A percentile compares a stretch with the other conserved stretches of the same genome.
phyloP scores from a whole-genome alignment of 176 grass and related monocot species.

The Pharus latifolius region DNA sequence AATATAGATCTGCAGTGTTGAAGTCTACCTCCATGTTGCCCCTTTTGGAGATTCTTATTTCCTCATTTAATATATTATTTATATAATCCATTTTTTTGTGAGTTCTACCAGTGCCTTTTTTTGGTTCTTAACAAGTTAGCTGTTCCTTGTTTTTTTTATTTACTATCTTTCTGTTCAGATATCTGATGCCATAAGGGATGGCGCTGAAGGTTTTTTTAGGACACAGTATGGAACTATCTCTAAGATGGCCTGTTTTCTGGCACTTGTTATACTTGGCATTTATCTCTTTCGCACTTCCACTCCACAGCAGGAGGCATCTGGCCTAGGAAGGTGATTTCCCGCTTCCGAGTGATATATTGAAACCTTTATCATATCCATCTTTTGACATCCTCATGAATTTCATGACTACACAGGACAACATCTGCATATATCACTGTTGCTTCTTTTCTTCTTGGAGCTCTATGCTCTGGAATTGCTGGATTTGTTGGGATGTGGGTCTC shows the following conservation, averaged over 20 bases:
- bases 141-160: not conserved
- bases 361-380: not conserved
- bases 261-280: slow-evolving; percentile 89
- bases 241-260: slow-evolving; percentile 88
- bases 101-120: slow-evolving; percentile 4
- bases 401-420: slow-evolving; percentile 44
- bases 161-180: slow-evolving; percentile 51
- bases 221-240: slow-evolving; percentile 98
- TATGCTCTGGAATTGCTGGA: slow-evolving; percentile 95
- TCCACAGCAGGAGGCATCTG: slow-evolving; percentile 86
- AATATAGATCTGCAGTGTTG: not conserved
- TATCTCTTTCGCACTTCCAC: slow-evolving; percentile 90
- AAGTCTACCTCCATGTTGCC: not conserved
- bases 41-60: not conserved
- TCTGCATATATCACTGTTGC: slow-evolving; percentile 89
- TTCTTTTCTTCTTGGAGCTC: slow-evolving; percentile 90
- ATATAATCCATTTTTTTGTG: not conserved
- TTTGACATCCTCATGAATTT: slow-evolving; percentile 9
- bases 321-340: slow-evolving; percentile 63
- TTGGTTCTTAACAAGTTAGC: slow-evolving; percentile 3
- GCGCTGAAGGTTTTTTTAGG: slow-evolving; percentile 97
- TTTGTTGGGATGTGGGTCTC: slow-evolving; percentile 99
- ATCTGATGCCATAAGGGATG: slow-evolving; percentile 98
- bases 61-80: not conserved
- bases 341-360: not conserved